phyloP scores from a whole-genome alignment of 345 rosid species.

The Camelina sativa region DNA sequence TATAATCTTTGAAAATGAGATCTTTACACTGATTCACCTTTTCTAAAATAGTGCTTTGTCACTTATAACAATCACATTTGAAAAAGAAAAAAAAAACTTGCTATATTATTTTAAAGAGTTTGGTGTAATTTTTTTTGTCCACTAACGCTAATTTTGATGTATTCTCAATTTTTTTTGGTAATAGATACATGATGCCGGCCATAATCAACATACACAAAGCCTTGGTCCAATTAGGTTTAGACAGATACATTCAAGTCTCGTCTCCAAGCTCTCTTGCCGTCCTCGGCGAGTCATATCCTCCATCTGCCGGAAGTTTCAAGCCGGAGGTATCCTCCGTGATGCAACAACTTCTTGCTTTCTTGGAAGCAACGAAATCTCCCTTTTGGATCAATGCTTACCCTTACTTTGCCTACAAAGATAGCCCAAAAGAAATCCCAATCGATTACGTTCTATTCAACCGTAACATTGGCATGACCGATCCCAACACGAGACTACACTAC shows the following conservation, averaged over 20 bases:
- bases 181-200: constrained; percentile 69
- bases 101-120: not conserved
- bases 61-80: not conserved
- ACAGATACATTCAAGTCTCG: constrained; percentile 68
- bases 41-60: not conserved
- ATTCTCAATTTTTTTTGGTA: not conserved
- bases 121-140: not conserved
- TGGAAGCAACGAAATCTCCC: constrained; percentile 64
- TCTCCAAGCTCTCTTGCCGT: constrained; percentile 79
- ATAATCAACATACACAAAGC: constrained; percentile 73
- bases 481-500: constrained; percentile 69
- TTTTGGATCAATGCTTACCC: constrained; percentile 98
- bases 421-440: constrained; percentile 57
- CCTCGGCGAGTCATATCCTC: constrained; percentile 77
- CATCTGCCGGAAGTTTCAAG: constrained; percentile 85
- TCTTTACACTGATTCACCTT: not conserved
- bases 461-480: constrained; percentile 82
- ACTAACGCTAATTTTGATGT: not conserved
- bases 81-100: not conserved
- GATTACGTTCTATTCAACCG: constrained; percentile 87
- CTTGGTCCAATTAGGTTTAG: constrained; percentile 71
- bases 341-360: constrained; percentile 64
- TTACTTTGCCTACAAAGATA: constrained; percentile 87
- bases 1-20: not conserved
- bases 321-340: constrained; percentile 56